These are phyloP conservation scores for Saitoella complicata DNA, from an alignment of 805 yeast species.

Conservation along the genomic window DNA sequence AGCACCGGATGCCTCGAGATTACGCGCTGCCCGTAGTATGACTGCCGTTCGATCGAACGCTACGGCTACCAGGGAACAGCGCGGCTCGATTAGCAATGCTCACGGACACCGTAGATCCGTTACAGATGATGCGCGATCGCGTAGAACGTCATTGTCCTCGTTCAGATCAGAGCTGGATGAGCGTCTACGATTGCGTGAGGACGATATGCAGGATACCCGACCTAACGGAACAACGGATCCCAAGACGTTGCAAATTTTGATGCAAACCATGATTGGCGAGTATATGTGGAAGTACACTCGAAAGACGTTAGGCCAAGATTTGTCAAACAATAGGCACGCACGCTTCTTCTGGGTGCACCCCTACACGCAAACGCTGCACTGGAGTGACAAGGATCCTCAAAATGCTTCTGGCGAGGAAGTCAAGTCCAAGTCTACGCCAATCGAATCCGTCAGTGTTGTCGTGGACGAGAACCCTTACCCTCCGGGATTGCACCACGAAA, in stretches of 20 bases:
- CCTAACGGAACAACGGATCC: conserved; percentile 30
- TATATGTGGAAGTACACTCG: conserved; percentile 73
- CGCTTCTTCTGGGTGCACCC: conserved; percentile 96
- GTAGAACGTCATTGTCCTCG: too few species aligned
- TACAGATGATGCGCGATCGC: too few species aligned
- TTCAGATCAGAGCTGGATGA: too few species aligned
- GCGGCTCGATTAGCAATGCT: too few species aligned
- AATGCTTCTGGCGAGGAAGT: conserved; percentile 37
- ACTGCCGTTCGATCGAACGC: too few species aligned
- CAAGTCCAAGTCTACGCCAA: conserved; percentile 65
- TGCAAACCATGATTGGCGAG: conserved; percentile 91
- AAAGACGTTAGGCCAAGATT: conserved; percentile 42
- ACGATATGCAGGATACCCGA: too few species aligned
- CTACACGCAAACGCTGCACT: conserved; percentile 72
- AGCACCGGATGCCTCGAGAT: too few species aligned
- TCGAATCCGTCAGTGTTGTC: conserved; percentile 60
- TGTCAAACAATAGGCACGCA: conserved; percentile 71
- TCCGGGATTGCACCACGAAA: conserved; percentile 72
- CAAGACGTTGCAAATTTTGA: conserved; percentile 66
- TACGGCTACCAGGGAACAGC: too few species aligned
- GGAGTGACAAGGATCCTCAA: conserved; percentile 67
- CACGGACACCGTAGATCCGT: too few species aligned
- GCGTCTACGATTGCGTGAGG: too few species aligned
- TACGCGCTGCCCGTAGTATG: too few species aligned
- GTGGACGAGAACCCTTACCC: conserved; percentile 79